Conservation (phyloP, 2,329 filamentous ascomycete species). For the Parastagonospora nodorum region DNA sequence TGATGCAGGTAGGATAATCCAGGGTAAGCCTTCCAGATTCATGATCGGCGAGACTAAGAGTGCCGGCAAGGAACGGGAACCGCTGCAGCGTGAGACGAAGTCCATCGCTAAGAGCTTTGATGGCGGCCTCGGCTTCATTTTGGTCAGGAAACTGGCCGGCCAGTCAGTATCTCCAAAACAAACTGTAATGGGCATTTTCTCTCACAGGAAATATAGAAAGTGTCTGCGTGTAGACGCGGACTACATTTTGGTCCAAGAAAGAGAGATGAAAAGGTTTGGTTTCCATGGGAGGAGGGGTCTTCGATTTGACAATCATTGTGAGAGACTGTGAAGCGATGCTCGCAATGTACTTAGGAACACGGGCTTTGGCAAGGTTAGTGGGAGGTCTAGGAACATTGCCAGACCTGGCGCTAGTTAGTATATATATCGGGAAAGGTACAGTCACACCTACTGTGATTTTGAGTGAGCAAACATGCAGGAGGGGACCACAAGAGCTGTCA, state of each 20-base stretch:
- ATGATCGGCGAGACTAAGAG: conserved; percentile 28
- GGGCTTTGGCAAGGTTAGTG: conserved; percentile 23
- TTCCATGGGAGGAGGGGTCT: conserved; percentile 20
- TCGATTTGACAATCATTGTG: conserved; percentile 35
- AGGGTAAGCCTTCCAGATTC: conserved; percentile 32
- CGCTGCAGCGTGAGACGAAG: conserved; percentile 29
- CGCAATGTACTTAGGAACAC: conserved; percentile 18
- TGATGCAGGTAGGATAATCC: conserved; percentile 28
- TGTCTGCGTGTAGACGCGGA: conserved; percentile 39
- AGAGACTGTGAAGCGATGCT: conserved; percentile 18
- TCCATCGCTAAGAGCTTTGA: conserved; percentile 27
- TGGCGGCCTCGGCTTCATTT: conserved; percentile 31
- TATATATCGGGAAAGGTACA: conserved; percentile 20
- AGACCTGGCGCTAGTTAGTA: conserved; percentile 21
- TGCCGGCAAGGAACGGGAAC: conserved; percentile 40
- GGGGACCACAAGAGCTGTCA: conserved; percentile 31
- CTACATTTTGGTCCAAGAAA: conserved; percentile 37
- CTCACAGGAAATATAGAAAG: conserved; percentile 37
- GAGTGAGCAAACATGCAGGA: conserved; percentile 32
- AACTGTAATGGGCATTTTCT: not conserved
- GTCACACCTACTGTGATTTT: conserved; percentile 24
- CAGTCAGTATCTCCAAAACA: not conserved
- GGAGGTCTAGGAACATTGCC: conserved; percentile 25
- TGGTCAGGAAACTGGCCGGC: conserved; percentile 31
- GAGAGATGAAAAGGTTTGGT: conserved; percentile 35